Evolutionary conservation across 306 rosid species (phyloP).

Genomic region (Lathyrus oleraceus): DNA sequence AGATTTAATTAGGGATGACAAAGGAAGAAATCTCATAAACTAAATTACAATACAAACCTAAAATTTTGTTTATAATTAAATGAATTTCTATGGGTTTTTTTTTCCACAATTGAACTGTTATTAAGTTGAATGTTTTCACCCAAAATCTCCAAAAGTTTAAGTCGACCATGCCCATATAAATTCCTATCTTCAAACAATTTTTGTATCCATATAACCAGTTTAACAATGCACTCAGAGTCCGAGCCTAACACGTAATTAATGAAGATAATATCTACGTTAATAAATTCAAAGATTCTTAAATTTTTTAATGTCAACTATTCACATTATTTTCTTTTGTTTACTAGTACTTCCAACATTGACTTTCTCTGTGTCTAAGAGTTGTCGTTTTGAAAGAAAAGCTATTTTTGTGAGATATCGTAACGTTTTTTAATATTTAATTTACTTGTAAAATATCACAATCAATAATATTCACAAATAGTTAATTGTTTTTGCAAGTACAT

Average conservation of each 20-base stretch:
- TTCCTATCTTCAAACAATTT: too few relatives aligned
- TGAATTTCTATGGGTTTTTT: too few relatives aligned
- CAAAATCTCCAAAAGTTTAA: too few relatives aligned
- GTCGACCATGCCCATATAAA: too few relatives aligned
- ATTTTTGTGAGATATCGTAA: background rate
- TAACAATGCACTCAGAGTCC: too few relatives aligned
- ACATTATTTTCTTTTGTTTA: background rate
- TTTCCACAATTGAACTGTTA: too few relatives aligned
- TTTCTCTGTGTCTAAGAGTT: background rate
- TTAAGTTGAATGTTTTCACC: too few relatives aligned
- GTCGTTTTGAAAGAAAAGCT: background rate
- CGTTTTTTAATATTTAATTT: background rate
- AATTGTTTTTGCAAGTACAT: background rate
- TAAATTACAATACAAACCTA: too few relatives aligned
- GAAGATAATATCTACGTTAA: background rate
- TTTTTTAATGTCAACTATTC: background rate
- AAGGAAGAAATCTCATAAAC: too few relatives aligned
- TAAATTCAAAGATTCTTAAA: background rate
- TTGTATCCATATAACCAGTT: background rate
- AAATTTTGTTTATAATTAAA: too few relatives aligned
- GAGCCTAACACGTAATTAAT: too few relatives aligned
- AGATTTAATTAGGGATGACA: too few relatives aligned
- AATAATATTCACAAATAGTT: background rate
- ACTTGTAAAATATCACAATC: background rate
- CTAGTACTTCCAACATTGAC: background rate